A percentile compares a stretch with the other conserved stretches of the same genome.
Evolutionary conservation across 1,284 basidiomycete genomes (phyloP).

Genomic region (Tausonia pullulans): DNA sequence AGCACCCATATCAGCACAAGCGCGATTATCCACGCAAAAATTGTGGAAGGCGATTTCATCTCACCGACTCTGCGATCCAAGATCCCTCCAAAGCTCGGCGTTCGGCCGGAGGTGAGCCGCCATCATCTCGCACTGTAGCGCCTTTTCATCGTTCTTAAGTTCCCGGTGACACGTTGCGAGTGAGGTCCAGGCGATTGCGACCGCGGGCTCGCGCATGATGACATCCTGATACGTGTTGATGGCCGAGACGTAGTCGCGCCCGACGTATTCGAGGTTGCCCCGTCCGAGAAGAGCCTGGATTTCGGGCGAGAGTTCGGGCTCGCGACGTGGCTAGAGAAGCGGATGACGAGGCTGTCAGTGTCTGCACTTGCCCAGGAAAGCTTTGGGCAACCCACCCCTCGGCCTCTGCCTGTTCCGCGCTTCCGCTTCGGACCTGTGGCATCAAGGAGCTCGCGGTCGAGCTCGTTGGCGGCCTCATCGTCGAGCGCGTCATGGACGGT

Average conservation of each 20-base stretch:
- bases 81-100: conserved; percentile 72
- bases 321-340: neutral
- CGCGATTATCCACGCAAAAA: too few relatives aligned
- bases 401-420: too few relatives aligned
- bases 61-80: conserved; percentile 62
- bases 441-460: too few relatives aligned
- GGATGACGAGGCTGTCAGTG: too few relatives aligned
- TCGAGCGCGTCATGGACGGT: conserved; percentile 5
- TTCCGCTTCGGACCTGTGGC: neutral
- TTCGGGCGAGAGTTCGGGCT: conserved; percentile 9
- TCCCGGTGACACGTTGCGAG: conserved; percentile 69
- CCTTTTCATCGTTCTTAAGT: conserved; percentile 53
- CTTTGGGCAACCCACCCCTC: too few relatives aligned
- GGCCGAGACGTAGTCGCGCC: conserved; percentile 54
- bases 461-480: neutral
- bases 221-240: conserved; percentile 79
- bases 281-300: conserved; percentile 31
- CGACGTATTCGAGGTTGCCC: conserved; percentile 78
- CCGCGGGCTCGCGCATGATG: conserved; percentile 82
- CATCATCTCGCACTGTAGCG: conserved; percentile 75
- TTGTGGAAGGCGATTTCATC: conserved; percentile 15
- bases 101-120: conserved; percentile 78
- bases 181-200: conserved; percentile 72
- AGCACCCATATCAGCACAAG: neutral
- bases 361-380: too few relatives aligned